Conservation (phyloP, 257 asterid species). For the Leonotis leonurus region DNA sequence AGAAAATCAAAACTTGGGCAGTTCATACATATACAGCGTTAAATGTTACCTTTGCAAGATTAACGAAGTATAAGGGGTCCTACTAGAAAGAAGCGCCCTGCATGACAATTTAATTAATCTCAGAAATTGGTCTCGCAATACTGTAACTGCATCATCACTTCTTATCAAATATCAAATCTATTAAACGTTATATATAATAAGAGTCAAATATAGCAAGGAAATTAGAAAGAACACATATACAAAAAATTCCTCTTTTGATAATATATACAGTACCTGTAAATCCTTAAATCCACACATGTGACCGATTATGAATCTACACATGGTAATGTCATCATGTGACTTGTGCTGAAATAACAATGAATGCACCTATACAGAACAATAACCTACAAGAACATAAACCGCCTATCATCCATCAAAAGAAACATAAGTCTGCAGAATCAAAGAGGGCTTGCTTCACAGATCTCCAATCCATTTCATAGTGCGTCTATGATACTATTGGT, state of each 20-base stretch:
- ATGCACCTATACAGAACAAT: too few relatives aligned
- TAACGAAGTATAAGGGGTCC: background rate
- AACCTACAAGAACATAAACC: too few relatives aligned
- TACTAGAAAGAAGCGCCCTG: background rate
- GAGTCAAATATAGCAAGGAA: background rate
- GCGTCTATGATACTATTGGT: too few relatives aligned
- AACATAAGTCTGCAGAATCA: too few relatives aligned
- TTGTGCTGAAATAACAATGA: too few relatives aligned
- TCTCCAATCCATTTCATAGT: too few relatives aligned
- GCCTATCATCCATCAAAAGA: too few relatives aligned
- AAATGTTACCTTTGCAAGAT: slow-evolving; percentile 4
- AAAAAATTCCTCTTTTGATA: background rate
- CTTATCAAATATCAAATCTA: background rate
- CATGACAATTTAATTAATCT: slow-evolving; percentile 37
- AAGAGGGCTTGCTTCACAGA: too few relatives aligned
- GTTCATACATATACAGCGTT: background rate
- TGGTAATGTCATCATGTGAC: too few relatives aligned
- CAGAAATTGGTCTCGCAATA: slow-evolving; percentile 61
- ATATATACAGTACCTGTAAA: slow-evolving; percentile 66
- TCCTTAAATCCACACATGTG: slow-evolving; percentile 67
- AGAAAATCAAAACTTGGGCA: background rate
- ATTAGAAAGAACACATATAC: background rate
- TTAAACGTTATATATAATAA: background rate
- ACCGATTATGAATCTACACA: too few relatives aligned
- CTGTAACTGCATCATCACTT: slow-evolving; percentile 48